Evolutionary conservation across 495 filamentous ascomycete species (phyloP), one percentile per base, ranked within the genome.

Genomic region (Penicillium malachiteum): DNA sequence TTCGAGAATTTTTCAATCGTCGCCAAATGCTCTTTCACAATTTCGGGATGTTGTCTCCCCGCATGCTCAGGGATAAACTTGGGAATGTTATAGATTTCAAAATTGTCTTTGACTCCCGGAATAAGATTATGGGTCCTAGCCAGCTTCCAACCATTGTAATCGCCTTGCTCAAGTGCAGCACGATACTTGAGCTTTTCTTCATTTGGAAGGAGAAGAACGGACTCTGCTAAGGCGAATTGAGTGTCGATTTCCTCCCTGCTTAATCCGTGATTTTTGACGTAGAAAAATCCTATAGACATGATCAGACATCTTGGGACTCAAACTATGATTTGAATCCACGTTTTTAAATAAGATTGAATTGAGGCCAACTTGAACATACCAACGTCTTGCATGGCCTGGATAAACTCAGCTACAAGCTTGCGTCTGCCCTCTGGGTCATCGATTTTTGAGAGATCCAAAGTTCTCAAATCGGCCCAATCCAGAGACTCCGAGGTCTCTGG

Each of bases 61-160:
- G 74, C 17, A 46, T 37, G 63, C 14, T 75, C 68, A 0, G 73
- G 70, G 3, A 72, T 76, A 34, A 73, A 73, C 52, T 84, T 84
- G 13, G 75, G 73, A 45, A 84, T 76, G 54, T 84, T 83, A 62
- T 79, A 82, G 8, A 75, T 70, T 63, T 84, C 80, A 18, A 76
- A 71, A 32, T 83, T 85, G 62, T 85, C 81, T 21, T 67, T 68
- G 1, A 74, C 56, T 3, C 71, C 72, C 1, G 68, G 68, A 35
- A 62, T 51, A 12, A 69, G 21, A 39, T 37, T 55, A 48, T 68
- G 55, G 48, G 56, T 49, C 48, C 60, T 32, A 62, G 30, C 46
- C 48, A 70, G 50, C 52, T 71, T 48, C 59, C 68, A 51, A 16
- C 69, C 69, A 42, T 77, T 71, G 59, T 80, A 82, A 41, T 71